Evolutionary conservation across 176 grass and related monocot species (phyloP).

Genomic region (Oryza punctata): DNA sequence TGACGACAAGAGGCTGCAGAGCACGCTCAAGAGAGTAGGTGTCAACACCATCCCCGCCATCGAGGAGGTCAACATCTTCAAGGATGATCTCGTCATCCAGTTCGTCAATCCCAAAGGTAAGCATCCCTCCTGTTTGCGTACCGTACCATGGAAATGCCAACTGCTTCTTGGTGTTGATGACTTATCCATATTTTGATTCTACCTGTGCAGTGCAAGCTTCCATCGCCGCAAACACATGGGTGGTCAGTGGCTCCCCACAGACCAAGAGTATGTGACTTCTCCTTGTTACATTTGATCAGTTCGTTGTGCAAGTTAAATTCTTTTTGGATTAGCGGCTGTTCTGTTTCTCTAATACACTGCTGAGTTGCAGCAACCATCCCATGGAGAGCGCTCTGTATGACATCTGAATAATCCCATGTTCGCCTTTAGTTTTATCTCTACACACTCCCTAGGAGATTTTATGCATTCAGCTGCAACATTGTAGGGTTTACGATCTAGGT

Average conservation of each 20-base stretch:
- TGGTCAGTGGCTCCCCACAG: constrained; percentile 90
- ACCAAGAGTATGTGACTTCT: constrained; percentile 70
- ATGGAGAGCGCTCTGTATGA: background rate
- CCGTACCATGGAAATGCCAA: background rate
- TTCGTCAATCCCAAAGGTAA: constrained; percentile 94
- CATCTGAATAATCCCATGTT: background rate
- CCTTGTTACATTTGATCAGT: background rate
- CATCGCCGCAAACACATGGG: constrained; percentile 98
- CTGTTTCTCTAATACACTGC: background rate
- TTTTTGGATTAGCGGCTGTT: background rate
- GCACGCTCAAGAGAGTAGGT: constrained; percentile 94
- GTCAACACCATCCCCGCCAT: constrained; percentile 96
- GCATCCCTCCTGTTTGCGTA: background rate
- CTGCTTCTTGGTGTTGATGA: background rate
- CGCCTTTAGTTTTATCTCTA: background rate
- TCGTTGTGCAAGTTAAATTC: background rate
- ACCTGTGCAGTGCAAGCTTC: constrained; percentile 85
- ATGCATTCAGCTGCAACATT: background rate
- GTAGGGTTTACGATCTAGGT: background rate
- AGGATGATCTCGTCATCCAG: constrained; percentile 97
- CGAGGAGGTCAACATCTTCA: constrained; percentile 99
- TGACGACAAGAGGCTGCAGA: constrained; percentile 95
- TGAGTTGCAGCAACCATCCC: background rate
- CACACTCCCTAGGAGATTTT: background rate
- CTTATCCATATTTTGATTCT: background rate